Base-by-base conservation (phyloP, 768 basidiomycete species). In the Neoboletus subvelutipes region DNA sequence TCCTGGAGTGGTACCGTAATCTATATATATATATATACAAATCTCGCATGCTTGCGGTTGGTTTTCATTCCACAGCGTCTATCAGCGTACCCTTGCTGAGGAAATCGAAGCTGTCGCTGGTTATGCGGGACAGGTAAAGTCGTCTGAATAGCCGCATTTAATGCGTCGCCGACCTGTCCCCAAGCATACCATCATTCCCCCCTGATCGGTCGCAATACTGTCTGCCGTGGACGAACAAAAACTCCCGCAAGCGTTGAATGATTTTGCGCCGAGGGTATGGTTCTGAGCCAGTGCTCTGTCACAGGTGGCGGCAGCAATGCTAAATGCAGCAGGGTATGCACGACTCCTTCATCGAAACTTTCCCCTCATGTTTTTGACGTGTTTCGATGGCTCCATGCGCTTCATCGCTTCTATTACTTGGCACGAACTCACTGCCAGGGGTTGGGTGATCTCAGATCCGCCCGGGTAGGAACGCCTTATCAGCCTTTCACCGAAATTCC, bases 331-430 rank as follows among this genome's bases (percentile, higher is more conserved):
- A 45, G 45, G 60, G 61, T 43, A 43, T 58, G 45, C 54, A 55
- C 45, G 45, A 45, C 50, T 56, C 20, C 55, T 42, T 51, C 53
- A 62, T 69, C 54, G 45, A 55, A 54, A 51, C 31, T 26, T 58
- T 13, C 31, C 51, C 71, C 59, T 67, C 64, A 58, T 69, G 68
- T 64, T 61, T 60, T 66, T 57, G 62, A 60, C 69, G 57, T 68
- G 67, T 55, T 64, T 66, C 59, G 34, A 47, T 45, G 45, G 45
- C 60, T 68, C 57, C 50, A 58, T 56, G 58, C 52, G 29, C 55
- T 54, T 40, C 46, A 57, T 49, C 47, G 45, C 60, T 59, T 58
- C 56, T 52, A 50, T 68, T 40, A 45, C 58, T 52, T 63, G 56
- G 57, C 45, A 63, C 37, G 56, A 58, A 59, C 56, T 61, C 62